Base-by-base conservation (phyloP, 768 basidiomycete genomes). In the Collybiopsis confluens region DNA sequence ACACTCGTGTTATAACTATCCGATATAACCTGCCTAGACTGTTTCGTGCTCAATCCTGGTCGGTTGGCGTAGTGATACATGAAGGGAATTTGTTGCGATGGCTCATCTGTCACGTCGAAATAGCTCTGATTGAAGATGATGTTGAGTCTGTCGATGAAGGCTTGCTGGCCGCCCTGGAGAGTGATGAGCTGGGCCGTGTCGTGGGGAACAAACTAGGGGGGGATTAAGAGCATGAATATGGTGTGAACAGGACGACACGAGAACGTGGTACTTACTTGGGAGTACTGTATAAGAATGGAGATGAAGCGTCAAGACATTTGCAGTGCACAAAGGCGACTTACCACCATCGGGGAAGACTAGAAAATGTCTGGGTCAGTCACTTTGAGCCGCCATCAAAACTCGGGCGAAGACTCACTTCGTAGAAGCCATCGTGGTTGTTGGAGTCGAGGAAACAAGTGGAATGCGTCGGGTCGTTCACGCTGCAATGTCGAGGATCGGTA, bases 11-110 rank as follows among this genome's bases (percentile, higher is more conserved):
- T 84, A 71, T 78, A 85, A 61, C 68, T 77, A 54, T 76, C 62
- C 1, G 80, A 72, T 46, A 85, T 78, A n/a, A 78, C 71, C 59
- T 81, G 76, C 24, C 83, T 66, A 27, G 81, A 76, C 16, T 77
- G 66, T 58, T 80, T 78, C 2, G 81, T 82, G 62, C 81, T 85
- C 18, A 78, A 63, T 1, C 81, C 82, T 0, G 84, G 83, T 2
- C 71, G 69, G 61, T 84, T 77, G 2, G 79, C 83, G 58, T 86
- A 86, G 66, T 86, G 83, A 59, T 84, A 85, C 83, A 85, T 85
- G 64, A 76, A 83, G 1, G 83, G 83, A 58, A 86, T 85, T 58
- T 84, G 82, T 58, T 83, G 81, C 2, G 82, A 83, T 0, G 83
- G 83, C 59, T 86, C 84, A 60, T 86, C 74, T 8, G 82, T 83